Conservation (phyloP, 345 rosid genomes). For the Eucalyptus marginata region DNA sequence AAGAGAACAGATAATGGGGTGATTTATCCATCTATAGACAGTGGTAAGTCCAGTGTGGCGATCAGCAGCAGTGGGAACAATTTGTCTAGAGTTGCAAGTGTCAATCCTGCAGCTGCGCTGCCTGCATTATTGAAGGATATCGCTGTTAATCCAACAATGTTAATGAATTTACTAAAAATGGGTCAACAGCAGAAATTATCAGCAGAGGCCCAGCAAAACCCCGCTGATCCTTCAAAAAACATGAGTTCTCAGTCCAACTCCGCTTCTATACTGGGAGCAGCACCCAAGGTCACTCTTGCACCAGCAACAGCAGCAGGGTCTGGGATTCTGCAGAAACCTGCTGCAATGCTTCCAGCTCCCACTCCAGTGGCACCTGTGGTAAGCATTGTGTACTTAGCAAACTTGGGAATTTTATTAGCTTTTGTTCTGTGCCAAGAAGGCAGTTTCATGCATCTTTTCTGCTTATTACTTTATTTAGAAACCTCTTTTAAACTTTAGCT, state of each 20-base stretch:
- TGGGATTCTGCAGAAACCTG: constrained; percentile 30
- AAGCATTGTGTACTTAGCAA: constrained; percentile 5
- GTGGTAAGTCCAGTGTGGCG: constrained; percentile 12
- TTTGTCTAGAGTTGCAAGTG: constrained; percentile 8
- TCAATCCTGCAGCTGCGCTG: constrained; percentile 17
- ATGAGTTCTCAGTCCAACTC: constrained; percentile 24
- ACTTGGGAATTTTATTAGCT: not conserved
- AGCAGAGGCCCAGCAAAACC: constrained; percentile 27
- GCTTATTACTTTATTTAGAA: not conserved
- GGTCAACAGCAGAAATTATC: constrained; percentile 53
- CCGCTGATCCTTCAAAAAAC: constrained; percentile 21
- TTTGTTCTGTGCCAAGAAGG: not conserved
- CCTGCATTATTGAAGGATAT: constrained; percentile 58
- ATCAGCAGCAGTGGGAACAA: constrained; percentile 26
- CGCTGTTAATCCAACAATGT: constrained; percentile 65
- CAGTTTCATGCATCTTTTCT: not conserved
- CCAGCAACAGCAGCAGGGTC: constrained; percentile 22
- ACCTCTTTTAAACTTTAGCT: not conserved
- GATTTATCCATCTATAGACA: constrained; percentile 10
- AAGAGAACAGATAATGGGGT: constrained; percentile 27
- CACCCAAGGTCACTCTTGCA: constrained; percentile 9
- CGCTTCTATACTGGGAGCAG: constrained; percentile 20
- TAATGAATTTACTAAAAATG: constrained; percentile 59
- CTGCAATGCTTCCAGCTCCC: constrained; percentile 25
- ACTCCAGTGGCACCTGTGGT: constrained; percentile 24